Conservation (phyloP, 768 basidiomycete species). For the Rhodosporidiobolus odoratus region DNA sequence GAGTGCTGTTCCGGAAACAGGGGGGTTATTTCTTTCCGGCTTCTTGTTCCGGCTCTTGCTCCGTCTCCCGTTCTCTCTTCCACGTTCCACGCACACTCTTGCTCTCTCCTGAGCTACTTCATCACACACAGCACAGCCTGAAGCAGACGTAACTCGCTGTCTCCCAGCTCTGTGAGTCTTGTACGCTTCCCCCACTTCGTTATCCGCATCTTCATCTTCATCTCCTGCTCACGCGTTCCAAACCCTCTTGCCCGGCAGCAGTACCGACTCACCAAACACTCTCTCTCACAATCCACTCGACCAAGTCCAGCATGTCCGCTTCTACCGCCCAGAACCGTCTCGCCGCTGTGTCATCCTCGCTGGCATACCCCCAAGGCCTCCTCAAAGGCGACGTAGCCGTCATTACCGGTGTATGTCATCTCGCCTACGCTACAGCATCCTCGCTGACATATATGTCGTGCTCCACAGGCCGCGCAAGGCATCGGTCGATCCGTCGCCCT, state of each 20-base stretch:
- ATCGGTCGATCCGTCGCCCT: constrained; percentile 71
- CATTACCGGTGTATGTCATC: constrained; percentile 61
- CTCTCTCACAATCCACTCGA: neutral
- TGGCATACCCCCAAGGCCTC: constrained; percentile 27
- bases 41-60: no score
- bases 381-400: constrained; percentile 63
- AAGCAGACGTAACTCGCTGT: neutral
- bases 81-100: neutral
- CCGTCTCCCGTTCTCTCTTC: neutral
- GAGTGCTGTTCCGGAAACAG: no score
- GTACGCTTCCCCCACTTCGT: no score
- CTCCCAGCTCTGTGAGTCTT: neutral
- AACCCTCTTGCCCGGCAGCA: neutral
- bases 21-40: no score
- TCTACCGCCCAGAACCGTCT: constrained; percentile 27
- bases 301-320: constrained; percentile 10
- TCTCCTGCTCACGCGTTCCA: neutral
- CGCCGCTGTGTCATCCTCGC: constrained; percentile 4
- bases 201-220: no score
- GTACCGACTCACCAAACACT: neutral
- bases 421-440: neutral
- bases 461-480: constrained; percentile 53
- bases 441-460: neutral
- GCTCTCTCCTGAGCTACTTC: neutral
- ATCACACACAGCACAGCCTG: neutral